phyloP scores from a whole-genome alignment of 2,329 filamentous ascomycete species.

The Fusarium haematococcum region DNA sequence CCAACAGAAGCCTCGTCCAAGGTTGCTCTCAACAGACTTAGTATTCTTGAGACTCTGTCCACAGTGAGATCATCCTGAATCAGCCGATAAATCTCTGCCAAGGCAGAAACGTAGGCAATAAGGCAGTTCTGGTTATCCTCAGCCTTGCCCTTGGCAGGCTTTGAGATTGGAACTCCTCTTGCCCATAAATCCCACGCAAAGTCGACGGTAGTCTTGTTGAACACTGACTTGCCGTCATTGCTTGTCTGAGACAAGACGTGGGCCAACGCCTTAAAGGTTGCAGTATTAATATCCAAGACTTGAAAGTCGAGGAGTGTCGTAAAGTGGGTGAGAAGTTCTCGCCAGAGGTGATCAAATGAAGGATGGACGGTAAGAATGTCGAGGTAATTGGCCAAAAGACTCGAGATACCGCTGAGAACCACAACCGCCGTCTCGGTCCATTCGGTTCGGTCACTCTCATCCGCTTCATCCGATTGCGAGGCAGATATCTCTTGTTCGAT shows the following conservation, averaged over 20 bases:
- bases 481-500: conserved; percentile 69
- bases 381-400: conserved; percentile 81
- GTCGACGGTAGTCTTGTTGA: conserved; percentile 66
- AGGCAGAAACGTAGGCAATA: conserved; percentile 83
- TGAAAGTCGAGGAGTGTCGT: conserved; percentile 71
- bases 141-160: conserved; percentile 50
- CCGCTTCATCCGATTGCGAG: conserved; percentile 52
- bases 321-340: conserved; percentile 77
- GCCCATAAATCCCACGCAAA: conserved; percentile 79
- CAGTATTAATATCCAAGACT: conserved; percentile 77
- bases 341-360: conserved; percentile 80
- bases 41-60: conserved; percentile 73
- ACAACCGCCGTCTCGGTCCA: conserved; percentile 83
- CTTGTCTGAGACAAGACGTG: conserved; percentile 69
- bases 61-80: conserved; percentile 73
- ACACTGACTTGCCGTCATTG: conserved; percentile 56
- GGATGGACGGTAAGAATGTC: conserved; percentile 74
- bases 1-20: conserved; percentile 77
- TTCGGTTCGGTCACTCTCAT: conserved; percentile 61
- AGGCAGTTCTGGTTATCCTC: conserved; percentile 83
- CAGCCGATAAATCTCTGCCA: conserved; percentile 83
- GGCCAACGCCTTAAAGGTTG: conserved; percentile 75
- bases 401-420: conserved; percentile 78
- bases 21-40: conserved; percentile 77
- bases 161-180: conserved; percentile 68